Percentiles rank a stretch among this genome's conserved stretches.
Evolutionary conservation across 225 moss, liverwort and hornwort genomes (phyloP).

Genomic region (Takakia lepidozioides): DNA sequence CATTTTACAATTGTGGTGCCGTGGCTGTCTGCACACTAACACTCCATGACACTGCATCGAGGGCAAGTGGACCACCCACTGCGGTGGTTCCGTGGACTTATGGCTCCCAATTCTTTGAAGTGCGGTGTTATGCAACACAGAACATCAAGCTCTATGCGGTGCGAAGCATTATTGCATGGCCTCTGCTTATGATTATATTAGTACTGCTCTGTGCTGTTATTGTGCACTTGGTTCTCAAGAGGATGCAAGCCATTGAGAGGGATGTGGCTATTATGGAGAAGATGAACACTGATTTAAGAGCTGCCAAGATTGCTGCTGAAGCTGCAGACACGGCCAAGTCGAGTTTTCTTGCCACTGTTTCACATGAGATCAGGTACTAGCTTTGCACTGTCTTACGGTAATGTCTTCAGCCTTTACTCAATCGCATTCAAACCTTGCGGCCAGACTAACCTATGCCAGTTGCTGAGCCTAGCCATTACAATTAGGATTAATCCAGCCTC

Average conservation of each 20-base stretch:
- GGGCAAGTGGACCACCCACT: conserved; percentile 6
- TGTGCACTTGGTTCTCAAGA: conserved; percentile 26
- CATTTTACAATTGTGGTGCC: conserved; percentile 19
- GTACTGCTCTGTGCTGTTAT: conserved; percentile 31
- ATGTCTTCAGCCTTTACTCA: too few species aligned
- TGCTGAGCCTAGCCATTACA: too few species aligned
- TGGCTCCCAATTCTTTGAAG: conserved; percentile 27
- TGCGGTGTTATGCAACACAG: conserved; percentile 30
- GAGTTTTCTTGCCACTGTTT: conserved; percentile 46
- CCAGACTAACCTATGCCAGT: too few species aligned
- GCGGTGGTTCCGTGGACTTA: conserved; percentile 23
- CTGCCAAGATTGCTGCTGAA: conserved; percentile 36
- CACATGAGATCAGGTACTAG: conserved; percentile 42
- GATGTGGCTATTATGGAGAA: conserved; percentile 34
- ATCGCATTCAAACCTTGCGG: too few species aligned
- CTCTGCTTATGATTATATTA: conserved; percentile 43
- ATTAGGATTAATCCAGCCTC: too few species aligned
- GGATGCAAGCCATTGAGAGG: conserved; percentile 39
- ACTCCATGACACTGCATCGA: conserved; percentile 18
- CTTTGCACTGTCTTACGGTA: not conserved
- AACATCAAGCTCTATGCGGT: conserved; percentile 24
- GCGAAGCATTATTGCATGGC: conserved; percentile 35
- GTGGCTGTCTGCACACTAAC: conserved; percentile 14
- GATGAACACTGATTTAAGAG: conserved; percentile 26
- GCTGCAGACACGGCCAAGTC: conserved; percentile 43